Evolutionary conservation across 129 eudicot species (phyloP).

Genomic region (Sambucus nigra): DNA sequence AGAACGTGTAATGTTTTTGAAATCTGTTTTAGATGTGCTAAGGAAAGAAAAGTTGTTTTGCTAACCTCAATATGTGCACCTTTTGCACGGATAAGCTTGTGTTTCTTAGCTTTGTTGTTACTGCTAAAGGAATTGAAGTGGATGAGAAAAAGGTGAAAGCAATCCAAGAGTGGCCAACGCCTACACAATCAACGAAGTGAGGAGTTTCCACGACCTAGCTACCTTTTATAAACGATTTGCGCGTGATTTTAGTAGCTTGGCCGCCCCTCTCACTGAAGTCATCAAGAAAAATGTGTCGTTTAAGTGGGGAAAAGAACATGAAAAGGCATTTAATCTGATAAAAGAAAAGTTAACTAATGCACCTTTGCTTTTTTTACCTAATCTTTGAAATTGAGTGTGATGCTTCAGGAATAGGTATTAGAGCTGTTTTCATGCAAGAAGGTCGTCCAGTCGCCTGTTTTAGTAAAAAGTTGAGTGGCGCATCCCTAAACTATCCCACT

Average conservation of each 20-base stretch:
- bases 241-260: background rate
- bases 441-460: too few relatives aligned
- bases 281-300: background rate
- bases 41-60: conserved; percentile 6
- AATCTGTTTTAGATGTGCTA: background rate
- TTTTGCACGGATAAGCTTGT: too few relatives aligned
- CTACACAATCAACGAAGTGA: too few relatives aligned
- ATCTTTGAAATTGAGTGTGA: conserved; percentile 1
- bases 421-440: too few relatives aligned
- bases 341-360: too few relatives aligned
- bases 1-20: background rate
- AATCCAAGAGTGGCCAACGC: background rate
- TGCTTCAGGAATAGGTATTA: background rate
- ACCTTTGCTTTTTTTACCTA: background rate
- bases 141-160: background rate
- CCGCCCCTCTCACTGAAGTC: background rate
- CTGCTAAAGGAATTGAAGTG: background rate
- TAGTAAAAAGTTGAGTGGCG: too few relatives aligned
- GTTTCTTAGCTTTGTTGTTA: background rate
- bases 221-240: background rate
- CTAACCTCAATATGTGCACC: too few relatives aligned
- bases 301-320: background rate
- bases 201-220: background rate
- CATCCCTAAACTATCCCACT: too few relatives aligned
- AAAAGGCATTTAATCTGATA: background rate